These are phyloP conservation scores for Colletotrichum chrysophilum DNA, from an alignment of 2,329 filamentous ascomycete species.

Conservation along the genomic window DNA sequence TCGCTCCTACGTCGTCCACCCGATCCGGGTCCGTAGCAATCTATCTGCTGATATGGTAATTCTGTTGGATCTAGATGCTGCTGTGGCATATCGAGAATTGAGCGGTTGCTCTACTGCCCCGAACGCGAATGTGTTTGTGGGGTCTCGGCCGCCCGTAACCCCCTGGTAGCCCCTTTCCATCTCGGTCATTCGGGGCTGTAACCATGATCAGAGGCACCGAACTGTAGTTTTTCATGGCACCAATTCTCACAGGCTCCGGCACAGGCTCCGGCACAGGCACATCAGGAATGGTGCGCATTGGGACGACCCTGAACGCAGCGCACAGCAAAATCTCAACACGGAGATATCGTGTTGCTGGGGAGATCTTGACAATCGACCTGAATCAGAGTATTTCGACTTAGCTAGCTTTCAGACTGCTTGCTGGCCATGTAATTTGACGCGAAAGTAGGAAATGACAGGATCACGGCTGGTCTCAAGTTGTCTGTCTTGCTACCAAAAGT, in stretches of 20 bases:
- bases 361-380: not conserved
- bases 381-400: not conserved
- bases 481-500: not conserved
- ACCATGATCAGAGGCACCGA: not conserved
- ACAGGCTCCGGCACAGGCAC: not conserved
- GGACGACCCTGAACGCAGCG: not conserved
- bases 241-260: not conserved
- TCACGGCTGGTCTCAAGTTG: not conserved
- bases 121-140: not conserved
- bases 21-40: not conserved
- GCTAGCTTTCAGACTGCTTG: not conserved
- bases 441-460: not conserved
- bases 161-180: not conserved
- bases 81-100: not conserved
- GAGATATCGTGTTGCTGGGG: not conserved
- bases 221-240: not conserved
- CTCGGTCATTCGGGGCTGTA: not conserved
- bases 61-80: not conserved
- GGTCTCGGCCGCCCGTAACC: not conserved
- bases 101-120: not conserved
- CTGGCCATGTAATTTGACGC: not conserved
- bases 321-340: not conserved
- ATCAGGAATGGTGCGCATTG: not conserved
- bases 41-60: not conserved
- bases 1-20: not conserved